Conservation (phyloP, 1,139 yeast species). For the Arxiozyma slooffiae region DNA sequence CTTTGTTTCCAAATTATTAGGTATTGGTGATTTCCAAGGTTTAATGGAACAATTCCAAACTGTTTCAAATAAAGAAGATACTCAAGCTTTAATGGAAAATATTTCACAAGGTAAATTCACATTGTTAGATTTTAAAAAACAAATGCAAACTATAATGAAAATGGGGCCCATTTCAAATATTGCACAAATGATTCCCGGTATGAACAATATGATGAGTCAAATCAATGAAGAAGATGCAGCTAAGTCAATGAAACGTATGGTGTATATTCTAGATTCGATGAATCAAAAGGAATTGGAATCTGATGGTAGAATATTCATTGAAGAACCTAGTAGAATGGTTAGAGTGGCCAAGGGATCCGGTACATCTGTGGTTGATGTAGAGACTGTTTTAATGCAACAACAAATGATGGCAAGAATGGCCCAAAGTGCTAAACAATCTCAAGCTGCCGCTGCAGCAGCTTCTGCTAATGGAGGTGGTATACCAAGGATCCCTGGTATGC, state of each 20-base stretch:
- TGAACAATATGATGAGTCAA: slow-evolving; percentile 74
- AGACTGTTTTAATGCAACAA: slow-evolving; percentile 84
- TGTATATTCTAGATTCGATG: slow-evolving; percentile 93
- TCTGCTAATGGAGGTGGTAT: slow-evolving; percentile 38
- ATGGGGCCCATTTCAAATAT: slow-evolving; percentile 94
- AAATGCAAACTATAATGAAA: slow-evolving; percentile 88
- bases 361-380: slow-evolving; percentile 85
- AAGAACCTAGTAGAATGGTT: slow-evolving; percentile 75
- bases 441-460: slow-evolving; percentile 34
- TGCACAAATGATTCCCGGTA: slow-evolving; percentile 95
- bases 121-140: slow-evolving; percentile 82
- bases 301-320: slow-evolving; percentile 74
- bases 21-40: slow-evolving; percentile 93
- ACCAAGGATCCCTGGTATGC: slow-evolving; percentile 34
- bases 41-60: slow-evolving; percentile 89
- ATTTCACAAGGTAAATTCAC: slow-evolving; percentile 94
- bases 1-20: slow-evolving; percentile 79
- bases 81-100: slow-evolving; percentile 85
- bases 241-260: slow-evolving; percentile 73
- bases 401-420: slow-evolving; percentile 96
- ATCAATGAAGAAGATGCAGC: slow-evolving; percentile 88
- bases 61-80: slow-evolving; percentile 62
- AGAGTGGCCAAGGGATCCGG: slow-evolving; percentile 97
- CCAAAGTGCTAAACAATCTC: slow-evolving; percentile 50
- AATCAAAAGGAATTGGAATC: slow-evolving; percentile 82